These are phyloP conservation scores for Misopates orontium DNA, from an alignment of 257 asterid genomes.

Conservation along the genomic window DNA sequence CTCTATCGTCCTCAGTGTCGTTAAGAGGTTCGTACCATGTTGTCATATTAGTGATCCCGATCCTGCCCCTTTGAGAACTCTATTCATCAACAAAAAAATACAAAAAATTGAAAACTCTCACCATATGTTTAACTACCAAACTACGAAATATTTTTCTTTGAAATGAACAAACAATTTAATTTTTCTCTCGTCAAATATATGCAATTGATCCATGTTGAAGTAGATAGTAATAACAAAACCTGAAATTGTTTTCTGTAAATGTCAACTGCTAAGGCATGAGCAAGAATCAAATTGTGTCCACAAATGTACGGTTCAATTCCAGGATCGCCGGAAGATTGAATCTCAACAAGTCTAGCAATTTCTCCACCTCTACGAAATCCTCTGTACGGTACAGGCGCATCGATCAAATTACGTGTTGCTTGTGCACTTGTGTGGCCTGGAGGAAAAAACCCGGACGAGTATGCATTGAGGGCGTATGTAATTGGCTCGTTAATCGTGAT, in stretches of 20 bases:
- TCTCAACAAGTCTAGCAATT: neutral
- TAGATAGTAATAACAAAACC: too few relatives aligned
- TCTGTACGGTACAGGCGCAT: too few relatives aligned
- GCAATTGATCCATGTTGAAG: too few relatives aligned
- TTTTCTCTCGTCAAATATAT: too few relatives aligned
- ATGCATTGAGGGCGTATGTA: conserved; percentile 17
- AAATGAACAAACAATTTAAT: too few relatives aligned
- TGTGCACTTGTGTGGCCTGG: neutral
- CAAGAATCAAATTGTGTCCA: conserved; percentile 24
- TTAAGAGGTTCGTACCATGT: neutral
- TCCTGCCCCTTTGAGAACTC: conserved; percentile 11
- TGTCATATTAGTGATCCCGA: conserved; percentile 8
- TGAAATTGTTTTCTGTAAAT: conserved; percentile 13
- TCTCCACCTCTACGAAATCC: neutral
- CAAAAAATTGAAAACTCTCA: neutral
- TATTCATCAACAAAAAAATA: neutral
- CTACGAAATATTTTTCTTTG: too few relatives aligned
- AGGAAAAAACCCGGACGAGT: conserved; percentile 6
- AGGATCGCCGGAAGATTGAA: neutral
- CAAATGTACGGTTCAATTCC: conserved; percentile 19
- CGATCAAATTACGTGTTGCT: too few relatives aligned
- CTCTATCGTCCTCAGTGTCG: neutral
- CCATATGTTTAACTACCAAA: too few relatives aligned
- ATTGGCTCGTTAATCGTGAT: conserved; percentile 25
- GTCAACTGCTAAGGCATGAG: conserved; percentile 26